Percentiles rank a stretch among this genome's conserved stretches.
These are phyloP conservation scores for Micractinium conductrix DNA, from an alignment of 139 green algal species.

Conservation along the genomic window DNA sequence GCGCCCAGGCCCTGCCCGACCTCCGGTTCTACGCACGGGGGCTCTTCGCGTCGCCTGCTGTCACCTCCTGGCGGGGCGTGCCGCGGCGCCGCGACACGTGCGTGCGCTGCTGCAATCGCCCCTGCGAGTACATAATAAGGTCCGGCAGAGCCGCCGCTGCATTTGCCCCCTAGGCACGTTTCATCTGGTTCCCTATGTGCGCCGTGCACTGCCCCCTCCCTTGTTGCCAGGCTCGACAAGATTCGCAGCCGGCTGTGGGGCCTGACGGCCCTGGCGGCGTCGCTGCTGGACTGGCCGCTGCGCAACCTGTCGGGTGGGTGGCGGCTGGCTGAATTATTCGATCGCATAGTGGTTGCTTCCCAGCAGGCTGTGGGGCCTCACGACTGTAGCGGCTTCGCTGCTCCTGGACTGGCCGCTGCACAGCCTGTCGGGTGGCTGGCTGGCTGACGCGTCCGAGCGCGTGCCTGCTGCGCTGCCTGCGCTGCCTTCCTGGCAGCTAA, in stretches of 20 bases:
- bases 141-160: no score
- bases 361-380: neutral
- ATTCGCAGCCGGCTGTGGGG: conserved; percentile 48
- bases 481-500: neutral
- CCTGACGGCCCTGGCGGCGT: conserved; percentile 36
- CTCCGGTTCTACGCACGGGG: conserved; percentile 77
- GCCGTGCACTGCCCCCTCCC: no score
- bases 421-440: neutral
- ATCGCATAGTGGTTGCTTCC: neutral
- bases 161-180: no score
- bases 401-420: neutral
- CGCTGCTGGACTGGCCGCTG: conserved; percentile 69
- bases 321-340: neutral
- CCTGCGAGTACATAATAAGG: no score
- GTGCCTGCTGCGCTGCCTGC: neutral
- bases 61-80: conserved; percentile 33
- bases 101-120: no score
- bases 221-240: no score
- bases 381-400: neutral
- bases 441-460: neutral
- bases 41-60: conserved; percentile 64
- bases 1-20: neutral
- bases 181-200: no score
- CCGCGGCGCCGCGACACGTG: neutral
- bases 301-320: conserved; percentile 47